Evolutionary conservation across 306 rosid species (phyloP).

Genomic region (Senna tora): DNA sequence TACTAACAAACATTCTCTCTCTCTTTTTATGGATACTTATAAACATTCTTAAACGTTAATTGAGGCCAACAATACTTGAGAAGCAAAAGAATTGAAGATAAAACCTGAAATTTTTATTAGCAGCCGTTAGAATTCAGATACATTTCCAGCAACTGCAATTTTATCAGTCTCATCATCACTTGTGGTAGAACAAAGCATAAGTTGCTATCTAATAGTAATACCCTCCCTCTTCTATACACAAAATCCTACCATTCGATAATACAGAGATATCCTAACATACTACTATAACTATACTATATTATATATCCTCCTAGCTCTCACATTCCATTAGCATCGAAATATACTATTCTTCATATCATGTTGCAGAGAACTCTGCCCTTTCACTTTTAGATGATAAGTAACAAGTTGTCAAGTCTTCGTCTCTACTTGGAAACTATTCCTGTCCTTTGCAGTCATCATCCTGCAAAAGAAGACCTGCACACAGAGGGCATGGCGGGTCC

Average conservation of each 20-base stretch:
- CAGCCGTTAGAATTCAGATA: constrained; percentile 22
- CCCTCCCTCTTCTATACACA: constrained; percentile 7
- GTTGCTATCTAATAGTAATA: constrained; percentile 8
- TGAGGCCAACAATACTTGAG: no score
- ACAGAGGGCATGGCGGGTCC: constrained; percentile 75
- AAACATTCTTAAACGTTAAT: neutral
- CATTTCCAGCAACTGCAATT: constrained; percentile 37
- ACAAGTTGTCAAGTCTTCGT: constrained; percentile 15
- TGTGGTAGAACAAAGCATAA: neutral
- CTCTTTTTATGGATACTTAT: no score
- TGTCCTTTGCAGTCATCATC: constrained; percentile 41
- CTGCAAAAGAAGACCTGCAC: constrained; percentile 49
- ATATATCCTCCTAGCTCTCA: constrained; percentile 21
- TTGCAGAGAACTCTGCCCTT: constrained; percentile 19
- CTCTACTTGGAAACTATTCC: constrained; percentile 36
- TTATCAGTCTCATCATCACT: neutral
- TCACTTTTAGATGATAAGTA: constrained; percentile 36
- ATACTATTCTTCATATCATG: neutral
- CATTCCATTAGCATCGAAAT: constrained; percentile 27
- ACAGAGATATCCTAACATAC: constrained; percentile 6
- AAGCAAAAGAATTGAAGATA: neutral
- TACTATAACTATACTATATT: constrained; percentile 29
- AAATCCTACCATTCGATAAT: constrained; percentile 24
- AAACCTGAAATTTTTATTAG: constrained; percentile 24
- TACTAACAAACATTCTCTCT: neutral